Conservation (phyloP, 2,329 filamentous ascomycete genomes). For the Penicillium paneum region DNA sequence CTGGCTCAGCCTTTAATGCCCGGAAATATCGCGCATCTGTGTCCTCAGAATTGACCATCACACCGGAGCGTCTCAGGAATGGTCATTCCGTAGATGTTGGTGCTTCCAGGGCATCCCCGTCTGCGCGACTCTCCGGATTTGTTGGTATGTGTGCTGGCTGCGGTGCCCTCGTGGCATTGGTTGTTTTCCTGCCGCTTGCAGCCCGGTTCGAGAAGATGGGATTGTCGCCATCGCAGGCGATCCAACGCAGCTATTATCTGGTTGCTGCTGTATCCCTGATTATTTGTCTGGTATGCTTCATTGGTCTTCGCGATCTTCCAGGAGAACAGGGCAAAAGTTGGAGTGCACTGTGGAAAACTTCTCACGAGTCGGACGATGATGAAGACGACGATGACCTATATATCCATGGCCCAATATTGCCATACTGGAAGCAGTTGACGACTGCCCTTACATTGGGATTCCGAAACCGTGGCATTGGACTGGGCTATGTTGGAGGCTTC, state of each 20-base stretch:
- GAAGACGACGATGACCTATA: constrained; percentile 2
- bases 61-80: constrained; percentile 47
- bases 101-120: constrained; percentile 39
- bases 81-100: constrained; percentile 7
- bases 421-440: constrained; percentile 55
- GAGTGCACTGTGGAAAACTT: constrained; percentile 47
- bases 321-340: constrained; percentile 79
- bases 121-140: constrained; percentile 72
- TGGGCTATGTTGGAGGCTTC: constrained; percentile 91
- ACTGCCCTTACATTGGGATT: constrained; percentile 68
- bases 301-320: constrained; percentile 66
- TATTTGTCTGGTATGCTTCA: constrained; percentile 71
- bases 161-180: constrained; percentile 80
- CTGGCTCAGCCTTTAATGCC: constrained; percentile 39
- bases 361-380: background rate
- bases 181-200: constrained; percentile 81
- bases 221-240: constrained; percentile 68
- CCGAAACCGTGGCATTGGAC: constrained; percentile 70
- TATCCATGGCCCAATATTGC: constrained; percentile 7
- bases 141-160: constrained; percentile 92
- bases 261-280: constrained; percentile 70
- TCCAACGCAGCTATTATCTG: constrained; percentile 83
- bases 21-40: constrained; percentile 52
- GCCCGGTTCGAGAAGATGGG: constrained; percentile 71
- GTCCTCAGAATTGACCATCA: constrained; percentile 59